Percentiles rank a stretch among this genome's conserved stretches.
Evolutionary conservation across 805 yeast genomes (phyloP).

Genomic region (Metschnikowia picachoensis): DNA sequence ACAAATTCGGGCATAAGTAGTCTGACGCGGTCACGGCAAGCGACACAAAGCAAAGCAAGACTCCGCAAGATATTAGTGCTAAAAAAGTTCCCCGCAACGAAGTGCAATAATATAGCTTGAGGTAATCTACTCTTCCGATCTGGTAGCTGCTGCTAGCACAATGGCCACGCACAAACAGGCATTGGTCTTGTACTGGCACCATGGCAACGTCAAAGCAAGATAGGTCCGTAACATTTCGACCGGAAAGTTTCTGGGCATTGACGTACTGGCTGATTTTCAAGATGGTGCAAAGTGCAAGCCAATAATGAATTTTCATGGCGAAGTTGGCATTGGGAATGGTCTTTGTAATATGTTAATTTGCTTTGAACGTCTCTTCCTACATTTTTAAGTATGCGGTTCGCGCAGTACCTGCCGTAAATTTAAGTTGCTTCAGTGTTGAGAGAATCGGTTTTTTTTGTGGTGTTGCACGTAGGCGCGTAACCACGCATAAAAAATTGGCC

Average conservation of each 20-base stretch:
- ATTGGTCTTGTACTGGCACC: constrained; percentile 25
- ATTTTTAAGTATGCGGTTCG: background rate
- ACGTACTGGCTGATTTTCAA: background rate
- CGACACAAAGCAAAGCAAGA: constrained; percentile 49
- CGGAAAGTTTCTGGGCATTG: background rate
- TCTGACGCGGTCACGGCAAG: constrained; percentile 82
- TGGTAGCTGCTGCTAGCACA: constrained; percentile 28
- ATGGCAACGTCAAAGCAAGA: constrained; percentile 11
- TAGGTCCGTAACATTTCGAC: constrained; percentile 5
- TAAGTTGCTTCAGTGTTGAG: no score
- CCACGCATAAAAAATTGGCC: no score
- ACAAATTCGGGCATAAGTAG: constrained; percentile 74
- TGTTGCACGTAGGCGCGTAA: no score
- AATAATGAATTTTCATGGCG: constrained; percentile 2
- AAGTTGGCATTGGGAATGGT: background rate
- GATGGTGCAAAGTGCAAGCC: constrained; percentile 3
- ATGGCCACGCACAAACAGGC: constrained; percentile 32
- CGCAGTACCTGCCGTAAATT: no score
- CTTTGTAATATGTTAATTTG: background rate
- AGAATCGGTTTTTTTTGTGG: no score
- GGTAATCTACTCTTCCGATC: constrained; percentile 37
- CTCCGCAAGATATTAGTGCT: constrained; percentile 18
- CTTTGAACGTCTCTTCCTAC: background rate
- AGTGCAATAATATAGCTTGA: constrained; percentile 32
- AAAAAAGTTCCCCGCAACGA: constrained; percentile 13